Evolutionary conservation across 1,139 yeast species (phyloP).

Genomic region (Arxiozyma bovina): DNA sequence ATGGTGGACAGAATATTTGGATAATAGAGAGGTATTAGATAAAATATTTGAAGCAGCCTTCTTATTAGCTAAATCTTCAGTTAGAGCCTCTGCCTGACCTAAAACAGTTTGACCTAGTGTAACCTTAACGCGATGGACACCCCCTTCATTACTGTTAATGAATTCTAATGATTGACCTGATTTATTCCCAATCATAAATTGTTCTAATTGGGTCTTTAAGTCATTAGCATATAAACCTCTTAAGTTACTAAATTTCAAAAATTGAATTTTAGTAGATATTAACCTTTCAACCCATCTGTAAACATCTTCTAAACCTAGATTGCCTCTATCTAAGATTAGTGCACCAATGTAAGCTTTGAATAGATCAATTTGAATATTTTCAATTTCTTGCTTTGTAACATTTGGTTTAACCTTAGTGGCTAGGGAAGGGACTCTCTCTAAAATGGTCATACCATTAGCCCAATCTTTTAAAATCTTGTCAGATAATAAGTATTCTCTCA

Average conservation of each 20-base stretch:
- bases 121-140: background rate
- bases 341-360: constrained; percentile 9
- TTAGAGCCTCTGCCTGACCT: constrained; percentile 4
- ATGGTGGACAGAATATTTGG: constrained; percentile 4
- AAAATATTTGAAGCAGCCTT: constrained; percentile 6
- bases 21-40: background rate
- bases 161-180: constrained; percentile 1
- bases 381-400: background rate
- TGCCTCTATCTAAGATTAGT: constrained; percentile 3
- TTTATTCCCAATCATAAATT: constrained; percentile 8
- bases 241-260: constrained; percentile 1
- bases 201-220: constrained; percentile 4
- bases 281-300: constrained; percentile 1
- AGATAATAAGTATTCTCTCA: constrained; percentile 1
- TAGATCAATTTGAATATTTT: background rate
- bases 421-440: background rate
- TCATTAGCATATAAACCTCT: constrained; percentile 5
- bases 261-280: background rate
- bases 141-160: background rate
- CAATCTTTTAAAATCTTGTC: background rate
- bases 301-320: background rate
- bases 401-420: background rate
- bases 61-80: constrained; percentile 2
- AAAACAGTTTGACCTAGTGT: constrained; percentile 4
- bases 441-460: background rate